Evolutionary conservation across 768 basidiomycete genomes (phyloP).

Genomic region (Tulasnella sp.): DNA sequence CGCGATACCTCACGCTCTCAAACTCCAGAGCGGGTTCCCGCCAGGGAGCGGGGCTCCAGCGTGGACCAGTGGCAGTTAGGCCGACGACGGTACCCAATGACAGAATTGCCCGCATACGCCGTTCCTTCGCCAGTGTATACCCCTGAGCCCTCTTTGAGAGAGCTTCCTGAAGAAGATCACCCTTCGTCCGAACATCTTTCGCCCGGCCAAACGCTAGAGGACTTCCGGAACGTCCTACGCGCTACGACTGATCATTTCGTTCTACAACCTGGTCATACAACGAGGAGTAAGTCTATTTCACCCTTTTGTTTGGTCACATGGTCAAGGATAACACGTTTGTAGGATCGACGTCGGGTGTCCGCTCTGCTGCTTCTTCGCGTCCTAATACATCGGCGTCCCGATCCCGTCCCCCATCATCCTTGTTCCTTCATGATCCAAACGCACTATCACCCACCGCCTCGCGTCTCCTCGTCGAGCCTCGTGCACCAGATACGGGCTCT

Average conservation of each 20-base stretch:
- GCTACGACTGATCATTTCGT: background rate
- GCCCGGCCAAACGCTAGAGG: slow-evolving; percentile 7
- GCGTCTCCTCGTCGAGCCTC: background rate
- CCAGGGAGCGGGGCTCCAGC: background rate
- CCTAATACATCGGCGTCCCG: slow-evolving; percentile 1
- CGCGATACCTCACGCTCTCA: background rate
- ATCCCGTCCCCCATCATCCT: background rate
- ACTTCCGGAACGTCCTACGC: slow-evolving; percentile 1
- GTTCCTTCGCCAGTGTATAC: slow-evolving; percentile 2
- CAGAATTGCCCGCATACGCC: background rate
- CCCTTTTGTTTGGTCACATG: background rate
- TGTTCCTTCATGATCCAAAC: background rate
- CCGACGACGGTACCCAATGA: background rate
- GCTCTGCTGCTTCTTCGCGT: background rate
- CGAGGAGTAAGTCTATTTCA: background rate
- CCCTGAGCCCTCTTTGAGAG: background rate
- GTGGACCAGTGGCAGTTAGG: slow-evolving; percentile 11
- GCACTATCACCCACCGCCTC: background rate
- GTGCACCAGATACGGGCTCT: background rate
- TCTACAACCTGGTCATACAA: background rate
- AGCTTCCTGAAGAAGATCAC: background rate
- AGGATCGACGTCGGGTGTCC: background rate
- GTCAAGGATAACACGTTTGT: background rate
- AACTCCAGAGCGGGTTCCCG: background rate
- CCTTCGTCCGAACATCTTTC: background rate